phyloP scores from a whole-genome alignment of 257 asterid genomes.

The Solanum okadae region DNA sequence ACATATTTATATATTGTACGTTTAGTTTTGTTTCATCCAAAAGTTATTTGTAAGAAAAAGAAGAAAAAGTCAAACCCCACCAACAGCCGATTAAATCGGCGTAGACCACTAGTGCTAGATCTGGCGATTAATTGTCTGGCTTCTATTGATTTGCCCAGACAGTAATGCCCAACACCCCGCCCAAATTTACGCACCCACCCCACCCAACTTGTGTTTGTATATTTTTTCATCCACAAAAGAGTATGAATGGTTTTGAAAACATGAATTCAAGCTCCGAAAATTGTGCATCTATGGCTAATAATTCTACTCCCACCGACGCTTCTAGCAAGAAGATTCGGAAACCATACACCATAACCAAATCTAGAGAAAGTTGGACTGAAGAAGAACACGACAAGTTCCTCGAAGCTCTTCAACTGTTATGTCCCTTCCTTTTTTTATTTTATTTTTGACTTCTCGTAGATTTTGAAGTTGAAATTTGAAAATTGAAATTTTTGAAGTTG shows the following conservation, averaged over 20 bases:
- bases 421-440: not conserved
- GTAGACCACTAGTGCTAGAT: not conserved
- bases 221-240: not conserved
- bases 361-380: conserved; percentile 87
- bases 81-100: not conserved
- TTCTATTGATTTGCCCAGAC: not conserved
- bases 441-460: not conserved
- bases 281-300: conserved; percentile 19
- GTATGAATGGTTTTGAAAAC: not conserved
- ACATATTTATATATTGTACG: too few relatives aligned
- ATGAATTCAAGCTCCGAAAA: conserved; percentile 41
- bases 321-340: conserved; percentile 64
- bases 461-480: not conserved
- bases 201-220: not conserved
- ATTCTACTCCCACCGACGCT: conserved; percentile 18
- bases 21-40: too few relatives aligned
- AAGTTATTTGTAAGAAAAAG: too few relatives aligned
- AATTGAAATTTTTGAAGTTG: too few relatives aligned
- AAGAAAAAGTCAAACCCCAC: not conserved
- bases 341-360: conserved; percentile 85
- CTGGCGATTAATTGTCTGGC: conserved; percentile 20
- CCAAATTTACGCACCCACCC: conserved; percentile 1
- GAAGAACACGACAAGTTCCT: conserved; percentile 92
- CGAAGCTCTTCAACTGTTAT: conserved; percentile 85
- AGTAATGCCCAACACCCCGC: not conserved